Base-by-base conservation (phyloP, 441 rosid species). In the Eruca vesicaria region DNA sequence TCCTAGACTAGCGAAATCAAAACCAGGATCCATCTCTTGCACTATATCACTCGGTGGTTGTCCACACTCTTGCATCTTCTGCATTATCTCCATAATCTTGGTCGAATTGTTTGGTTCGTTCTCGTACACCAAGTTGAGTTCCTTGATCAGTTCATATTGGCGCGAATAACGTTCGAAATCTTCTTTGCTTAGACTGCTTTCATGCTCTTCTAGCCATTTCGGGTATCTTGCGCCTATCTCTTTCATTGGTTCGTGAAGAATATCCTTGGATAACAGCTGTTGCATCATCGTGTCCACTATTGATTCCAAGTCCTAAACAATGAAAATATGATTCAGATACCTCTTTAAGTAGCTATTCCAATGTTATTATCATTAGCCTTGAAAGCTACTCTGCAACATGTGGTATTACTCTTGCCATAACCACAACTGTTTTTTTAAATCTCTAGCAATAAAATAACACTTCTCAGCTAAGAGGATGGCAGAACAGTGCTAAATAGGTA, bases 11-110 rank as follows among this genome's bases (percentile, higher is more conserved):
- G 97, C 80, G 14, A 91, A 79, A 81, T 91, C 97, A 35, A 93
- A 87, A 28, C 93, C 97, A 58, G 96, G 98, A 76, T 92, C 86
- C 70, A 96, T 86, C 87, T 91, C 97, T 76, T 87, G 95, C 68
- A 96, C 90, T 68, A 93, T 91, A 59, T 96, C 98, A 58, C 86
- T 86, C 1, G 99, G 99, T 38, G 98, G 98, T 71, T 96, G 97
- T 61, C 99, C 99, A 60, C 97, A 96, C 69, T 96, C 99, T 84
- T 96, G 99, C 99, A 96, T 93, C 80, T 93, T 93, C 86, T 89
- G 97, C 99, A 96, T 90, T 28, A 96, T 91, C 65, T 93, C 97
- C 64, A 89, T 85, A 26, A 96, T 91, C 89, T 83, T 91, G 77
- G 84, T 89, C 68, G 84, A 89, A 83, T 84, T 86, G 69, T 77